Percentiles rank a stretch among this genome's conserved stretches.
Evolutionary conservation across 1,284 basidiomycete genomes (phyloP).

Genomic region (Singerocomus inundabilis): DNA sequence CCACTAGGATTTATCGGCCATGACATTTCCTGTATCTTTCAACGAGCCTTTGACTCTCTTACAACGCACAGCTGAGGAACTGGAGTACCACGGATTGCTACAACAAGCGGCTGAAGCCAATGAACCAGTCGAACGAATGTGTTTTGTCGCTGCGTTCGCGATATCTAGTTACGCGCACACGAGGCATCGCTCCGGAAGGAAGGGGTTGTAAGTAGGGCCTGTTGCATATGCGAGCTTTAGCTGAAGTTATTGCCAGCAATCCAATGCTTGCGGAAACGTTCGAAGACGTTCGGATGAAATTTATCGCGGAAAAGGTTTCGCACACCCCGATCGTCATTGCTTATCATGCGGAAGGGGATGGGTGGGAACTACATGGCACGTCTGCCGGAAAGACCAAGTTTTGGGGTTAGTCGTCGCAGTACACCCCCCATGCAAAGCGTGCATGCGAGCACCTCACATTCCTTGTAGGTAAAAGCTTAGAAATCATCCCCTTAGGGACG

Average conservation of each 20-base stretch:
- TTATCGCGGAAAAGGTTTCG: conserved; percentile 86
- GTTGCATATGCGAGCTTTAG: conserved; percentile 1
- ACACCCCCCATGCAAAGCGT: conserved; percentile 13
- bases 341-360: conserved; percentile 76
- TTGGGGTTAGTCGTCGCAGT: conserved; percentile 60
- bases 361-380: conserved; percentile 73
- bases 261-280: conserved; percentile 89
- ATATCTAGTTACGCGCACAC: conserved; percentile 84
- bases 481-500: conserved; percentile 75
- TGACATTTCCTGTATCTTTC: conserved; percentile 83
- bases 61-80: conserved; percentile 78
- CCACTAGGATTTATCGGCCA: conserved; percentile 76
- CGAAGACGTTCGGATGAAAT: conserved; percentile 76
- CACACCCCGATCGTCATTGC: conserved; percentile 85
- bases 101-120: conserved; percentile 59
- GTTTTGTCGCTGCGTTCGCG: conserved; percentile 79
- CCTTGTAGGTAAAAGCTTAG: conserved; percentile 73
- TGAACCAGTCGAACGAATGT: conserved; percentile 73
- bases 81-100: conserved; percentile 77
- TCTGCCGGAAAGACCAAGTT: conserved; percentile 84
- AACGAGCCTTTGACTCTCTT: conserved; percentile 86
- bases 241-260: conserved; percentile 50
- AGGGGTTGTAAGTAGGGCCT: conserved; percentile 71
- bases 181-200: conserved; percentile 74
- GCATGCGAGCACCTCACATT: conserved; percentile 13